A percentile compares a stretch with the other conserved stretches of the same genome.
phyloP scores from a whole-genome alignment of 2,329 filamentous ascomycete genomes.

The Dothidotthia symphoricarpi region DNA sequence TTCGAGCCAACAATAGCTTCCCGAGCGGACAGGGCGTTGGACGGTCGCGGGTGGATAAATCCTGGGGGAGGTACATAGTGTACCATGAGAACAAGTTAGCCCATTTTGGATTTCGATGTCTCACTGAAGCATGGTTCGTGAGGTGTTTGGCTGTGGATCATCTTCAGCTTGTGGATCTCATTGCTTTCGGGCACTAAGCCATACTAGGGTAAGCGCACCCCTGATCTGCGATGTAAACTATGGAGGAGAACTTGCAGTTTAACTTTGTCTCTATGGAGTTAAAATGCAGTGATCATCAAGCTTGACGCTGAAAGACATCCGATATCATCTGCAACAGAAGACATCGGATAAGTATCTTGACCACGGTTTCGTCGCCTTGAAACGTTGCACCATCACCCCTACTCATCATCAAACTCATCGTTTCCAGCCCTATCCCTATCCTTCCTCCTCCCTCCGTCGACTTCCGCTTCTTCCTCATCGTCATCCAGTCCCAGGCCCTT shows the following conservation, averaged over 20 bases:
- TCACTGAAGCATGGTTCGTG: neutral
- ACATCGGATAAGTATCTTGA: neutral
- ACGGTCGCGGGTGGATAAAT: constrained; percentile 1
- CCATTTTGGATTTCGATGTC: neutral
- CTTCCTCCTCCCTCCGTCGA: neutral
- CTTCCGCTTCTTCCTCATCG: constrained; percentile 13
- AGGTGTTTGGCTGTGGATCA: neutral
- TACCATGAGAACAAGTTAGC: neutral
- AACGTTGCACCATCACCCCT: neutral
- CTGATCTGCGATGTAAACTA: too few species aligned
- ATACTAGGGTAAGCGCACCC: too few species aligned
- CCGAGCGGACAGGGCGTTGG: constrained; percentile 1
- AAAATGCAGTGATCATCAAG: too few species aligned
- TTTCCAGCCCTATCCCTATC: constrained; percentile 9
- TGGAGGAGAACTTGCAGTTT: too few species aligned
- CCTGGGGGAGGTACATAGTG: constrained; percentile 2
- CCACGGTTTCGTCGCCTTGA: neutral
- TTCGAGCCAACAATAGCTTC: neutral
- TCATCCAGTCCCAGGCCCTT: constrained; percentile 20
- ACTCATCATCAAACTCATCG: constrained; percentile 20
- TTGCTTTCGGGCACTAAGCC: too few species aligned
- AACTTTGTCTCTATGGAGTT: too few species aligned
- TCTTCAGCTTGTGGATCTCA: neutral
- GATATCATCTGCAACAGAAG: too few species aligned
- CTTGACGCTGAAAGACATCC: too few species aligned